A percentile compares a stretch with the other conserved stretches of the same genome.
These are phyloP conservation scores for Neofusicoccum sp. DNA, from an alignment of 2,329 filamentous ascomycete species.

Conservation along the genomic window DNA sequence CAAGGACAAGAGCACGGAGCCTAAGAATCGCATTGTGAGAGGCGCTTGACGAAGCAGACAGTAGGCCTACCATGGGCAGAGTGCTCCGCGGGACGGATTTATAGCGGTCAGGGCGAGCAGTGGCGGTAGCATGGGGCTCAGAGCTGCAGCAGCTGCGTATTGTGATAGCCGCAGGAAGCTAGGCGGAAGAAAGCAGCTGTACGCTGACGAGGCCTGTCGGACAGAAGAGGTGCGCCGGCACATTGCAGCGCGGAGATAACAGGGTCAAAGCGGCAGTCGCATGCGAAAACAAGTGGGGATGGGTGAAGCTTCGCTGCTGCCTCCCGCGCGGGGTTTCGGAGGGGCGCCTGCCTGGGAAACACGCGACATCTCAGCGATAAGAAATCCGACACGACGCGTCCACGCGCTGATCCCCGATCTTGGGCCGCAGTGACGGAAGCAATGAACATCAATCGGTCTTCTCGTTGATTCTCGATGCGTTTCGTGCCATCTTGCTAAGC, in stretches of 20 bases:
- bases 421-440: too few relatives aligned
- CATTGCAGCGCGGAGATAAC: conserved; percentile 11
- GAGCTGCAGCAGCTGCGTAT: neutral
- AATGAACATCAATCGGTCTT: too few relatives aligned
- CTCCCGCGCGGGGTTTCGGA: neutral
- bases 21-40: neutral
- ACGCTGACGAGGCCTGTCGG: neutral
- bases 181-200: neutral
- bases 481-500: too few relatives aligned
- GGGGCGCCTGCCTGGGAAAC: neutral
- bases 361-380: too few relatives aligned
- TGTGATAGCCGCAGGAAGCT: neutral
- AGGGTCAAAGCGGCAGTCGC: neutral
- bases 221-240: neutral
- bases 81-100: neutral
- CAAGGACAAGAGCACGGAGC: neutral
- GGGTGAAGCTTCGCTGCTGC: neutral
- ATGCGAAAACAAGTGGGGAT: neutral
- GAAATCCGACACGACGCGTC: neutral
- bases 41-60: neutral
- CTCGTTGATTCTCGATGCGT: too few relatives aligned
- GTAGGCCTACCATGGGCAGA: neutral
- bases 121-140: neutral
- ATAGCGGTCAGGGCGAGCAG: too few relatives aligned
- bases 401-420: neutral